Evolutionary conservation across 2,329 filamentous ascomycete genomes (phyloP).

Genomic region (Aciculosporium take): DNA sequence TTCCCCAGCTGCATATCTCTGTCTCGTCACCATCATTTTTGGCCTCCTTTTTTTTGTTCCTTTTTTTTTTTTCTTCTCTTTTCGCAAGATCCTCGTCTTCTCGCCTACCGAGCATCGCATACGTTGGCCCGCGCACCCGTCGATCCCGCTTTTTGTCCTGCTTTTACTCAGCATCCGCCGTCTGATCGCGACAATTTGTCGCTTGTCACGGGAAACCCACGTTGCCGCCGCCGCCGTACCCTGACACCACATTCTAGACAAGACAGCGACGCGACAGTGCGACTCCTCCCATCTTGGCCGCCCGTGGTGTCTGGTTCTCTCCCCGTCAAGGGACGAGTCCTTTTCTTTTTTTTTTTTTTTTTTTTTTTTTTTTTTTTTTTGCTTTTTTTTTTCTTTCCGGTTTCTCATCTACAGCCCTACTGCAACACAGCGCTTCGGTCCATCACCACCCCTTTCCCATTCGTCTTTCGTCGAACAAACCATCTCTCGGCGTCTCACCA

Average conservation of each 20-base stretch:
- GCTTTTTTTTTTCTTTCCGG: no score
- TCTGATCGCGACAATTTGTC: not conserved
- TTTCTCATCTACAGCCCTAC: no score
- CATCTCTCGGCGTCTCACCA: no score
- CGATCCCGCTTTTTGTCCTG: not conserved
- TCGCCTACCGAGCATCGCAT: constrained; percentile 1
- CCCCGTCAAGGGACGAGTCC: no score
- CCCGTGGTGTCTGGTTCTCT: not conserved
- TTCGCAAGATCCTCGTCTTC: not conserved
- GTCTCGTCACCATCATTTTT: constrained; percentile 2
- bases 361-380: not conserved
- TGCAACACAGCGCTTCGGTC: no score
- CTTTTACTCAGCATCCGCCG: not conserved
- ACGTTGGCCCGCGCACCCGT: not conserved
- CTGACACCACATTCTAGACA: not conserved
- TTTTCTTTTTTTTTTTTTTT: no score
- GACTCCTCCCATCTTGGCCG: not conserved
- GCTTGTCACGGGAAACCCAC: not conserved
- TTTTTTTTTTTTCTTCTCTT: not conserved
- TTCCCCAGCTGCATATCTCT: constrained; percentile 4
- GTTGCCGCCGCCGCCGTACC: not conserved
- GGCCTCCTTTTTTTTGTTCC: not conserved
- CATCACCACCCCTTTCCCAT: not conserved
- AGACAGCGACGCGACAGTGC: not conserved
- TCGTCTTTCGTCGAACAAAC: not conserved